Conservation (phyloP, 2,329 filamentous ascomycete species). For the Aspergillus unguis region DNA sequence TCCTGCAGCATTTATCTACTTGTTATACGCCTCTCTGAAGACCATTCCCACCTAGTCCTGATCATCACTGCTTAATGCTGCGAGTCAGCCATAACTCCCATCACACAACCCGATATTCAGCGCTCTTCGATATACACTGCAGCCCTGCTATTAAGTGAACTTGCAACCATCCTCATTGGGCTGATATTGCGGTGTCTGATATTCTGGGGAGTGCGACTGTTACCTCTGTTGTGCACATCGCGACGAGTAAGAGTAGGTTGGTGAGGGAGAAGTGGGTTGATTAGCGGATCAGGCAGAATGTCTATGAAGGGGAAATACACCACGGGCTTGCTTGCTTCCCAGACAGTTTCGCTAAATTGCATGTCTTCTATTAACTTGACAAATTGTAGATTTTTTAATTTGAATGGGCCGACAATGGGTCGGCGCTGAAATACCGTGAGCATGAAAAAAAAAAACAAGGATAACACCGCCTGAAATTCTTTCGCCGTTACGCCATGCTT, state of each 20-base stretch:
- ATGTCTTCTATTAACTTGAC: not conserved
- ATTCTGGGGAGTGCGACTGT: not conserved
- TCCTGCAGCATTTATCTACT: slow-evolving; percentile 19
- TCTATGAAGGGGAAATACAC: not conserved
- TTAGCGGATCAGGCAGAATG: slow-evolving; percentile 10
- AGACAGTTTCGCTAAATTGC: not conserved
- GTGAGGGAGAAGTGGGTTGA: too few relatives aligned
- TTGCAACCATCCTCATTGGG: too few relatives aligned
- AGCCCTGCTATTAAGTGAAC: not conserved
- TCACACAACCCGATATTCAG: not conserved
- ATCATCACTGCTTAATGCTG: too few relatives aligned
- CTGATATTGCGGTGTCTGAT: not conserved
- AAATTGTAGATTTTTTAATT: slow-evolving; percentile 14
- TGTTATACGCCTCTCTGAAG: slow-evolving; percentile 19
- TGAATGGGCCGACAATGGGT: slow-evolving; percentile 9
- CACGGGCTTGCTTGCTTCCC: too few relatives aligned
- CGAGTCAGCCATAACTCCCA: not conserved
- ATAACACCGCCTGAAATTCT: slow-evolving; percentile 22
- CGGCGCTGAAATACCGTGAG: slow-evolving; percentile 10
- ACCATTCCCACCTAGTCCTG: not conserved
- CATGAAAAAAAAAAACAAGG: slow-evolving; percentile 4
- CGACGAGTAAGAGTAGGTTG: too few relatives aligned
- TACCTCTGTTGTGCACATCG: slow-evolving; percentile 2
- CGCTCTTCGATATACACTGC: too few relatives aligned
- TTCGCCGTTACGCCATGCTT: slow-evolving; percentile 41